Evolutionary conservation across 495 filamentous ascomycete genomes (phyloP).

Genomic region (Penicillium paradoxum): DNA sequence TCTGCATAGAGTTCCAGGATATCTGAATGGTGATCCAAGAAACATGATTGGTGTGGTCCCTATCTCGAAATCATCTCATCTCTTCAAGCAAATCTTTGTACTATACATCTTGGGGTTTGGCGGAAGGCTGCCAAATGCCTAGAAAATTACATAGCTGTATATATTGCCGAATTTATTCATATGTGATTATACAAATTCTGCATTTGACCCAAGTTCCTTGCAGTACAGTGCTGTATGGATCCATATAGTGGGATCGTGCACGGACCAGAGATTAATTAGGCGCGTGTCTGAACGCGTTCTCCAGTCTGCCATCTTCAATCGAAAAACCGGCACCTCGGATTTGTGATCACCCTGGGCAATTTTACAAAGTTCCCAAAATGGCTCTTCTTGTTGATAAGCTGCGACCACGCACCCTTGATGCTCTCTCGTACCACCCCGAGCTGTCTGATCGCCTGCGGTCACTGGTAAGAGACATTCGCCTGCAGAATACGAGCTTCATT

Average conservation of each 20-base stretch:
- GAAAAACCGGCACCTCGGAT: constrained; percentile 1
- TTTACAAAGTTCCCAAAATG: constrained; percentile 36
- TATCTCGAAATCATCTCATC: constrained; percentile 13
- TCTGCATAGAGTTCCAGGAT: not conserved
- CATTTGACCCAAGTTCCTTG: not conserved
- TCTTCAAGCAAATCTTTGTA: constrained; percentile 19
- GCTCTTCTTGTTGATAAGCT: constrained; percentile 91
- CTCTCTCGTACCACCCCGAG: constrained; percentile 81
- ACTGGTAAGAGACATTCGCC: constrained; percentile 57
- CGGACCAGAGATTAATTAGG: constrained; percentile 41
- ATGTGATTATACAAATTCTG: not conserved
- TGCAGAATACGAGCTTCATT: not conserved
- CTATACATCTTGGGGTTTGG: constrained; percentile 13
- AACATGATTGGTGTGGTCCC: not conserved
- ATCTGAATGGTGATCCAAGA: not conserved
- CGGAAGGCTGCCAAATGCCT: not conserved
- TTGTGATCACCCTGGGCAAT: not conserved
- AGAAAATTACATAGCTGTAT: constrained; percentile 2
- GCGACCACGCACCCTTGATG: constrained; percentile 81
- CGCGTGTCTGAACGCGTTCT: constrained; percentile 39
- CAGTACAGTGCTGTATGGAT: not conserved
- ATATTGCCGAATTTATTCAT: not conserved
- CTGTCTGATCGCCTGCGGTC: constrained; percentile 84
- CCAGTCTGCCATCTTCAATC: constrained; percentile 15
- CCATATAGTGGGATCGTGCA: constrained; percentile 18